Base-by-base conservation (phyloP, 768 basidiomycete species). In the Rossbeevera mucosa region DNA sequence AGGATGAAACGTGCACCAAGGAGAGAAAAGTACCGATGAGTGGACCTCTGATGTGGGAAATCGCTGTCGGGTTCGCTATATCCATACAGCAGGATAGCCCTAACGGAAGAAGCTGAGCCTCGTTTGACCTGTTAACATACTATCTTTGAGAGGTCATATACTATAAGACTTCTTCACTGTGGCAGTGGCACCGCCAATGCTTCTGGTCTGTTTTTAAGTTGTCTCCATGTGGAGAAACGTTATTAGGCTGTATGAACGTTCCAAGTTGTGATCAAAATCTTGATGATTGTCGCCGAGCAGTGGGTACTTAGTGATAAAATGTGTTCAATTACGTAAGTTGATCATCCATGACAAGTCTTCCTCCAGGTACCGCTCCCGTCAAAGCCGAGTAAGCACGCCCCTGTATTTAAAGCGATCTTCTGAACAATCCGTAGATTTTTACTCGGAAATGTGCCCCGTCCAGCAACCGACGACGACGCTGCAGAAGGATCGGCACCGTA, bases 401-500 rank as follows among this genome's bases (percentile, higher is more conserved):
- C 7, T 7, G 45, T 4, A 7, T 28, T 47, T 7, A 25, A 14
- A 43, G 2, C 11, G 0, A 8, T 33, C 16, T 46, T 14, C 11
- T 4, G 7, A 47, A 55, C 33, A 3, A n/a, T n/a, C 9, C n/a
- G 16, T 41, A 78, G 80, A 63, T 79, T 70, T 56, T 63, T 80
- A 3, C 56, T 80, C 33, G 59, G 66, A 7, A 47, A 63, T 21
- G 57, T 56, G 12, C 42, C 59, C 9, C 58, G 60, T 20, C 50
- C 68, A 22, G 52, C 64, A 6, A 72, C 69, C 11, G 80, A 83
- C 55, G 83, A 84, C 56, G 81, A 81, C 58, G 77, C 79, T 14
- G 86, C 86, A 2, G 88, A 89, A 58, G 85, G 81, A 21, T 70
- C 72, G 13, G 79, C 76, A 1, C 74, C 71, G 6, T 61, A 69